A percentile compares a stretch with the other conserved stretches of the same genome.
These are phyloP conservation scores for Solanum gandarillasii DNA, from an alignment of 257 asterid genomes.

Conservation along the genomic window DNA sequence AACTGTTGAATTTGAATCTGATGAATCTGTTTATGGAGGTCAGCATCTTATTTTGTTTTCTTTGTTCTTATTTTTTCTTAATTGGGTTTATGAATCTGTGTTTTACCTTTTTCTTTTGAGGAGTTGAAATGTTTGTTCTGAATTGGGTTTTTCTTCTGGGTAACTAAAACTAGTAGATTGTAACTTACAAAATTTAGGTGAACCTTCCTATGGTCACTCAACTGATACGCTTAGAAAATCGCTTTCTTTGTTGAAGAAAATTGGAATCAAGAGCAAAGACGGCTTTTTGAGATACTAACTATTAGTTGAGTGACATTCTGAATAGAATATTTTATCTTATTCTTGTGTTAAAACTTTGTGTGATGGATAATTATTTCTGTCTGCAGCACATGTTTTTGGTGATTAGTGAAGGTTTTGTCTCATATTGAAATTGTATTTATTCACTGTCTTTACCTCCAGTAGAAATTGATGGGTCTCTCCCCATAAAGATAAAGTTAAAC, in stretches of 20 bases:
- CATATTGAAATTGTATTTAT: neutral
- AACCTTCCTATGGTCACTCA: neutral
- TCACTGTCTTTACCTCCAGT: neutral
- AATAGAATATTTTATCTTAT: neutral
- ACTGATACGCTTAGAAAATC: neutral
- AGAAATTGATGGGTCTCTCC: neutral
- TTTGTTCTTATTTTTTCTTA: neutral
- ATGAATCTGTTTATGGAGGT: slow-evolving; percentile 10
- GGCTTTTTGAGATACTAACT: neutral
- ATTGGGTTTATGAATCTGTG: neutral
- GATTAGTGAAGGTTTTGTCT: neutral
- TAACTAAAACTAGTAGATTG: neutral
- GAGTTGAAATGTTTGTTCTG: neutral
- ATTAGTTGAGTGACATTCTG: neutral
- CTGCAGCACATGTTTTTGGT: neutral
- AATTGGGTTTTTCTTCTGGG: neutral
- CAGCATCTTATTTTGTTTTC: neutral
- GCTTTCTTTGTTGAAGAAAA: neutral
- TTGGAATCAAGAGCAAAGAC: neutral
- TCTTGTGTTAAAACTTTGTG: neutral
- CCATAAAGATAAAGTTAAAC: neutral
- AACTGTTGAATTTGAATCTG: slow-evolving; percentile 7
- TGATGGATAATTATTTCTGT: neutral
- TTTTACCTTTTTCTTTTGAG: neutral
- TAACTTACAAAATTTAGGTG: neutral